Percentiles rank a stretch among this genome's conserved stretches.
phyloP scores from a whole-genome alignment of 108 stramenopile genomes.

The Cyclotella sp. region DNA sequence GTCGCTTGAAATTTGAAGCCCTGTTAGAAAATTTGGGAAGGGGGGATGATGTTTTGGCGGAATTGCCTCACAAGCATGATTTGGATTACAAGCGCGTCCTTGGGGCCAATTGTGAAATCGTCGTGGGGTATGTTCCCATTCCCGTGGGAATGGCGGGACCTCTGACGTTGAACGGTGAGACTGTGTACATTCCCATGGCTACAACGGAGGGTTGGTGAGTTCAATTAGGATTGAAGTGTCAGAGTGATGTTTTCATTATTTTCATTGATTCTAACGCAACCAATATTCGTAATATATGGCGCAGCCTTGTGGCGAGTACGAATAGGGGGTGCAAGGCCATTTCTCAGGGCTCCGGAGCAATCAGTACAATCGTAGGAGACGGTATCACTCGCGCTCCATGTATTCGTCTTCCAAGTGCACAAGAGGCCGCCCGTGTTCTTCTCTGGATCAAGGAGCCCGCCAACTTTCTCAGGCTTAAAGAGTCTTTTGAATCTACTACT shows the following conservation, averaged over 20 bases:
- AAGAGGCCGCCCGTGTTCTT: constrained; percentile 90
- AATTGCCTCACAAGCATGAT: constrained; percentile 74
- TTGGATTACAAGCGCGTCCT: constrained; percentile 92
- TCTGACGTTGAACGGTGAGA: constrained; percentile 86
- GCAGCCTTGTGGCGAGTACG: constrained; percentile 88
- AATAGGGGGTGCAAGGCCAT: constrained; percentile 98
- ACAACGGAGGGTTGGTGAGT: constrained; percentile 95
- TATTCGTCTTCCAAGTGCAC: constrained; percentile 83
- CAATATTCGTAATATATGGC: neutral
- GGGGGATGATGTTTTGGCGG: constrained; percentile 49
- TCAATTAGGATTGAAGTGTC: neutral
- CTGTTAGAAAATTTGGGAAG: constrained; percentile 67
- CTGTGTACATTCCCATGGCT: constrained; percentile 96
- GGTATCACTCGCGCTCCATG: constrained; percentile 99
- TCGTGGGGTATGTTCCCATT: constrained; percentile 96
- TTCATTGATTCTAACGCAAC: neutral
- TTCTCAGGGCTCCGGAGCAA: constrained; percentile 78
- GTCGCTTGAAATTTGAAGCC: constrained; percentile 74
- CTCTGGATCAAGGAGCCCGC: constrained; percentile 87
- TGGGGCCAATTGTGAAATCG: constrained; percentile 98
- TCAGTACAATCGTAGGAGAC: constrained; percentile 84
- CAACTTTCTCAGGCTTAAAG: constrained; percentile 84
- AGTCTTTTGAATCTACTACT: constrained; percentile 97
- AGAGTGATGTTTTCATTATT: neutral
- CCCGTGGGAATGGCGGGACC: constrained; percentile 98